Evolutionary conservation across 1,284 basidiomycete genomes (phyloP).

Genomic region (Ganoderma boninense): DNA sequence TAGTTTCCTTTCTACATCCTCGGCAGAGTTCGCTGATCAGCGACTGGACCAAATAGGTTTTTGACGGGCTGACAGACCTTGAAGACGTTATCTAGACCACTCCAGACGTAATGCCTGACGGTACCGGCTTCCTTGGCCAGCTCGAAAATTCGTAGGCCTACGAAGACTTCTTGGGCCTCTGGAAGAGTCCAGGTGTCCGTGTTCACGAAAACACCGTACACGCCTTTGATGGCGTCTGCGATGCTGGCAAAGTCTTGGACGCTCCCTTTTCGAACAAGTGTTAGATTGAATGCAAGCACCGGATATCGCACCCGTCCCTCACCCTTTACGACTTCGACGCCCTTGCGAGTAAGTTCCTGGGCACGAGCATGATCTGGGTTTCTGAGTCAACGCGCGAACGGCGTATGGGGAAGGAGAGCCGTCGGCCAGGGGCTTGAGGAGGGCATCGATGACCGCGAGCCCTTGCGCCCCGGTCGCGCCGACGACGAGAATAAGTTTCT

Average conservation of each 20-base stretch:
- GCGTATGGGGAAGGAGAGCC: slow-evolving; percentile 53
- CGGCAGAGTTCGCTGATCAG: background rate
- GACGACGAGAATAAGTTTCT: slow-evolving; percentile 57
- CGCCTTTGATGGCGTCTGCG: slow-evolving; percentile 47
- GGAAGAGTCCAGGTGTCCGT: slow-evolving; percentile 56
- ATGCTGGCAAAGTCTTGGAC: slow-evolving; percentile 45
- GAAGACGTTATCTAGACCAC: slow-evolving; percentile 51
- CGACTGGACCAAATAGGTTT: background rate
- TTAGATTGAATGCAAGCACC: background rate
- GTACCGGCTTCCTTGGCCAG: slow-evolving; percentile 48
- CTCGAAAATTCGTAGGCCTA: slow-evolving; percentile 56
- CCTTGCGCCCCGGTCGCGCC: slow-evolving; percentile 62
- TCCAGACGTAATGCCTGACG: slow-evolving; percentile 56
- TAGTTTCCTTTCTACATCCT: slow-evolving; percentile 43
- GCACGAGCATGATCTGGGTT: slow-evolving; percentile 48
- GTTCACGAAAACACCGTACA: slow-evolving; percentile 55
- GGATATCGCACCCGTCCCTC: background rate
- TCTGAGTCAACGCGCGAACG: slow-evolving; percentile 54
- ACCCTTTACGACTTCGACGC: slow-evolving; percentile 55
- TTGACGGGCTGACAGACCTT: slow-evolving; percentile 46
- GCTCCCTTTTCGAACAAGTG: slow-evolving; percentile 19
- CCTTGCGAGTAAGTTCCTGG: slow-evolving; percentile 44
- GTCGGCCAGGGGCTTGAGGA: slow-evolving; percentile 47
- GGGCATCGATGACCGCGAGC: slow-evolving; percentile 51
- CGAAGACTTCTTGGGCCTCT: slow-evolving; percentile 50